A percentile compares a stretch with the other conserved stretches of the same genome.
phyloP scores from a whole-genome alignment of 768 basidiomycete genomes.

The Multifurca ochricompacta region DNA sequence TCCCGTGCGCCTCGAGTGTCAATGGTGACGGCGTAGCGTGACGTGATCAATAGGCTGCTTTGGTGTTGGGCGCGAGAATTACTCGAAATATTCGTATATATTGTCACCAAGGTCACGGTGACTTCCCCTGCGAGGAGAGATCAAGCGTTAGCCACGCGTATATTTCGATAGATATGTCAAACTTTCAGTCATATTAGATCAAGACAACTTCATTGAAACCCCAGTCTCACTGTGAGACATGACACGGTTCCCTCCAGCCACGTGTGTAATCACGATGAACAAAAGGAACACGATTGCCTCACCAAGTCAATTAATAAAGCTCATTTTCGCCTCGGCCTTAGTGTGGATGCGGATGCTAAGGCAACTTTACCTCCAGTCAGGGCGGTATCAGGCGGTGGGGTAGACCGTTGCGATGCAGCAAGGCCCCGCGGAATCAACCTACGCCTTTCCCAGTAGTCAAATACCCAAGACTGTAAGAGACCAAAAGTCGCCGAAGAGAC shows the following conservation, averaged over 20 bases:
- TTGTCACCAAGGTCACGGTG: neutral
- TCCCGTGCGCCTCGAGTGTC: too few relatives aligned
- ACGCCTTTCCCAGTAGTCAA: constrained; percentile 56
- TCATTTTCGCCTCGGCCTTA: constrained; percentile 8
- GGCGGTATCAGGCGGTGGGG: neutral
- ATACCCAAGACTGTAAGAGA: constrained; percentile 62
- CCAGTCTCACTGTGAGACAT: constrained; percentile 30
- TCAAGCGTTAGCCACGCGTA: neutral
- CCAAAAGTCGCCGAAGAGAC: constrained; percentile 69
- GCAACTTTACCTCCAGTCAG: neutral
- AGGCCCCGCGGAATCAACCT: constrained; percentile 23
- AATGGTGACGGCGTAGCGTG: too few relatives aligned
- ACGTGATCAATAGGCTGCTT: too few relatives aligned
- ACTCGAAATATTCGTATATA: neutral
- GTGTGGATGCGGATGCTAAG: neutral
- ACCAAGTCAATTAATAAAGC: constrained; percentile 1
- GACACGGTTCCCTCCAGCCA: constrained; percentile 62
- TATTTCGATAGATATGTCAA: neutral
- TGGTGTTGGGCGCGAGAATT: too few relatives aligned
- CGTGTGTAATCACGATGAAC: constrained; percentile 62
- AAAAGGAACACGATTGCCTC: constrained; percentile 4
- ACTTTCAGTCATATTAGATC: constrained; percentile 80
- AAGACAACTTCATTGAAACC: constrained; percentile 61
- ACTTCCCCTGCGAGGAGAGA: neutral
- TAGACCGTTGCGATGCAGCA: neutral